phyloP scores from a whole-genome alignment of 305 asterid genomes.

The Galium porrigens region DNA sequence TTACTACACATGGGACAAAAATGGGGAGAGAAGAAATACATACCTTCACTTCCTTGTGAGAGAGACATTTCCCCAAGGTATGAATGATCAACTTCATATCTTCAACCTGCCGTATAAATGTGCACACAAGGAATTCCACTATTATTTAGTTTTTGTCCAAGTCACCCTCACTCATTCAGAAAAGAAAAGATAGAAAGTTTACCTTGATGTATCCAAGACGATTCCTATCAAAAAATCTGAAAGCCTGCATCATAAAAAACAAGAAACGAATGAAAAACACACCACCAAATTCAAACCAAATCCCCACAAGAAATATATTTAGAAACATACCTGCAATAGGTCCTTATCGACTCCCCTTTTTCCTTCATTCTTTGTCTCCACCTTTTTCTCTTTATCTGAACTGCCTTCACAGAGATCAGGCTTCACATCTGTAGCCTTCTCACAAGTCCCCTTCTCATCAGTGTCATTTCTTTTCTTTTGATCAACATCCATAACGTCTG shows the following conservation, averaged over 20 bases:
- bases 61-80: conserved; percentile 63
- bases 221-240: conserved; percentile 86
- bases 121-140: background rate
- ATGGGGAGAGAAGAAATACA: background rate
- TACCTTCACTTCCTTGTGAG: conserved; percentile 88
- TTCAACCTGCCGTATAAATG: conserved; percentile 49
- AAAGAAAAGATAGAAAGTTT: conserved; percentile 11
- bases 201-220: conserved; percentile 79
- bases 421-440: conserved; percentile 23
- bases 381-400: conserved; percentile 30
- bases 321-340: conserved; percentile 49
- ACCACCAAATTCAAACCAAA: background rate
- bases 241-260: conserved; percentile 45
- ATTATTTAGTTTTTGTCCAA: background rate
- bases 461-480: conserved; percentile 21
- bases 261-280: conserved; percentile 3
- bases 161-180: background rate
- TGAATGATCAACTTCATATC: conserved; percentile 76
- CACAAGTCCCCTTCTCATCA: conserved; percentile 24
- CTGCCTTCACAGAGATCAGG: conserved; percentile 22
- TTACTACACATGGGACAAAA: conserved; percentile 11
- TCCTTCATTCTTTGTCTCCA: conserved; percentile 30
- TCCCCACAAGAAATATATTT: background rate
- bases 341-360: conserved; percentile 42
- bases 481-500: conserved; percentile 25